Conservation (phyloP, 371 early-diverging fungal genomes). For the Rhizomucor pusillus region DNA sequence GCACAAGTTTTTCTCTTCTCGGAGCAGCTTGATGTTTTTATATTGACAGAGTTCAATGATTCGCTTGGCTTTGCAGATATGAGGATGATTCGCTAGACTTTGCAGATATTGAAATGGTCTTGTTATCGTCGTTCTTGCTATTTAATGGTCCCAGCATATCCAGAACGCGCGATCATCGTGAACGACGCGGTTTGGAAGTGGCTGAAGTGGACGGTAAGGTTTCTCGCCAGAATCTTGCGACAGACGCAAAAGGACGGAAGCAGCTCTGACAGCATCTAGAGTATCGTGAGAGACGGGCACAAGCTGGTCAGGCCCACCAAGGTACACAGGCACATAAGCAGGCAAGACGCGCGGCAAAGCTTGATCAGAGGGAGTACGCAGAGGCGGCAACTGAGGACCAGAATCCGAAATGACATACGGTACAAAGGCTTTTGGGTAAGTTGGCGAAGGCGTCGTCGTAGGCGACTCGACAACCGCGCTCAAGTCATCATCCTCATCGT, state of each 20-base stretch:
- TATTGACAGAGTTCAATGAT: too few species aligned
- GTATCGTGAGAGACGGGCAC: slow-evolving; percentile 27
- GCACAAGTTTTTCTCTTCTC: too few species aligned
- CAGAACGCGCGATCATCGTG: slow-evolving; percentile 33
- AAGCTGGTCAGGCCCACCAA: slow-evolving; percentile 9
- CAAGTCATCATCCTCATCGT: slow-evolving; percentile 1
- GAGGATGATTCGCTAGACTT: too few species aligned
- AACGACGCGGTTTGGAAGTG: slow-evolving; percentile 33
- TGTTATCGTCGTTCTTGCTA: too few species aligned
- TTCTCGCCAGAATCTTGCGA: slow-evolving; percentile 55
- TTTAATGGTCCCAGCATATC: slow-evolving; percentile 31
- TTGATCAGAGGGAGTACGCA: not conserved
- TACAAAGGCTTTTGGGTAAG: slow-evolving; percentile 17
- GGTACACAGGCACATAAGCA: slow-evolving; percentile 5
- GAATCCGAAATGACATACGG: too few species aligned
- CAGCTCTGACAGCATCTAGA: slow-evolving; percentile 55
- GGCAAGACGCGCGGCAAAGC: not conserved
- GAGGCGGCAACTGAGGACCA: slow-evolving; percentile 23
- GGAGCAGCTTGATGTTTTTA: too few species aligned
- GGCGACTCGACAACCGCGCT: slow-evolving; percentile 15
- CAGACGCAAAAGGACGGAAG: slow-evolving; percentile 50
- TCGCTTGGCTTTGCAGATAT: too few species aligned
- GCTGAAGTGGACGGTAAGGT: slow-evolving; percentile 35
- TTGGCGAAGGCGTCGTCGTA: slow-evolving; percentile 25
- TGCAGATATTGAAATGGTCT: too few species aligned